Evolutionary conservation across 495 filamentous ascomycete species (phyloP).

Genomic region (Aspergillus haitiensis): DNA sequence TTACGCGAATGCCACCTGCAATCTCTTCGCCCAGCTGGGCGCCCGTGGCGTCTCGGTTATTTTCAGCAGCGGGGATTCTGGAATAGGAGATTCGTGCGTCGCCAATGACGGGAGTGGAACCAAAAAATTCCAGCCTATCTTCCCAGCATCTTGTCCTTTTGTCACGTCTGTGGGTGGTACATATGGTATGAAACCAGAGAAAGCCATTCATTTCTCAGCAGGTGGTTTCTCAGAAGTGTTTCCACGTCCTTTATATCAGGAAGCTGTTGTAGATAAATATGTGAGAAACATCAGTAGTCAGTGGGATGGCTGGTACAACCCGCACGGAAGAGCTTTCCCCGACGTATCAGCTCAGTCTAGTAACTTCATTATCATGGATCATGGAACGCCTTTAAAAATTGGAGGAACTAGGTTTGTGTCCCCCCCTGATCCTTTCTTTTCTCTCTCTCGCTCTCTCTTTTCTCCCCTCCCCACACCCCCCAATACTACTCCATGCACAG

Average conservation of each 20-base stretch:
- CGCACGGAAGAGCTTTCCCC: slow-evolving; percentile 66
- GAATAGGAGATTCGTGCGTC: slow-evolving; percentile 60
- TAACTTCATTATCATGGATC: slow-evolving; percentile 43
- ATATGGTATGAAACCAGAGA: slow-evolving; percentile 51
- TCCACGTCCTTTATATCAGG: slow-evolving; percentile 62
- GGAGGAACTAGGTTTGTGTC: slow-evolving; percentile 46
- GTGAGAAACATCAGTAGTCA: slow-evolving; percentile 40
- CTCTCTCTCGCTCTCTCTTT: background rate
- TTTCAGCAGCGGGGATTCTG: slow-evolving; percentile 70
- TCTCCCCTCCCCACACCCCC: background rate
- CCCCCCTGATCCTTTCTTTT: background rate
- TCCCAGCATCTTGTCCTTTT: slow-evolving; percentile 79
- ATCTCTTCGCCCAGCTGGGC: slow-evolving; percentile 69
- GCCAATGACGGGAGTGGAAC: slow-evolving; percentile 65
- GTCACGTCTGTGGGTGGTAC: slow-evolving; percentile 78
- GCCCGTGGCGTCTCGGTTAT: slow-evolving; percentile 71
- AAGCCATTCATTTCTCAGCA: slow-evolving; percentile 56
- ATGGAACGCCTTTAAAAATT: slow-evolving; percentile 34
- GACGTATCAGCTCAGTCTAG: slow-evolving; percentile 62
- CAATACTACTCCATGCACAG: background rate
- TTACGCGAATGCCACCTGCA: slow-evolving; percentile 67
- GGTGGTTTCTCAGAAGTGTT: slow-evolving; percentile 78
- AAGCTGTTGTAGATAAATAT: slow-evolving; percentile 55
- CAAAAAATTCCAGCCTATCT: slow-evolving; percentile 63
- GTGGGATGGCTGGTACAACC: slow-evolving; percentile 55